phyloP scores from a whole-genome alignment of 1,284 basidiomycete genomes.

The Rhodotorula sp. region DNA sequence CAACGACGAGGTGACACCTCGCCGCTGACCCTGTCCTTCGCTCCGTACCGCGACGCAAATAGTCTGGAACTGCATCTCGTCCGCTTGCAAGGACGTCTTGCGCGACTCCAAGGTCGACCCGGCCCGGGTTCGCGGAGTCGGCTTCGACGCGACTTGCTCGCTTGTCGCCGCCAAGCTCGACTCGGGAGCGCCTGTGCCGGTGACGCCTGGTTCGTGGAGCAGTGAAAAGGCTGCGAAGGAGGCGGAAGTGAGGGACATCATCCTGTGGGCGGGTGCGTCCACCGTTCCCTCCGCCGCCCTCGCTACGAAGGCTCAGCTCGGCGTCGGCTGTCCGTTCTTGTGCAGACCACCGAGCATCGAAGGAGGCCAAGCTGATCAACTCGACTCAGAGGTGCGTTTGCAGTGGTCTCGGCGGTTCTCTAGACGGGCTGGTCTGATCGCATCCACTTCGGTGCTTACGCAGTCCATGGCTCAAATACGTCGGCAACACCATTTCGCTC shows the following conservation, averaged over 20 bases:
- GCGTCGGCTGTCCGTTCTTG: conserved; percentile 43
- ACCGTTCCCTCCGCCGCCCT: neutral
- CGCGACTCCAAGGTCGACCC: conserved; percentile 62
- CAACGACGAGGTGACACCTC: neutral
- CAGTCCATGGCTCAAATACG: conserved; percentile 79
- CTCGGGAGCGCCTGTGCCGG: conserved; percentile 70
- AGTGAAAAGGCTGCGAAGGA: conserved; percentile 38
- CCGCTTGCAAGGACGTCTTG: conserved; percentile 69
- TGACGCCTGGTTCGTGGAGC: conserved; percentile 72
- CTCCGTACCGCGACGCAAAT: neutral
- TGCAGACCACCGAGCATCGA: conserved; percentile 73
- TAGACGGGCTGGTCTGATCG: rapidly evolving
- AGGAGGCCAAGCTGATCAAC: conserved; percentile 89
- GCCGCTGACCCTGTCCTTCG: neutral
- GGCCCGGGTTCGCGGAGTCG: conserved; percentile 75
- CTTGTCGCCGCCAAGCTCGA: conserved; percentile 75
- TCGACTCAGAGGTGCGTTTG: conserved; percentile 52
- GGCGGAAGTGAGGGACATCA: conserved; percentile 71
- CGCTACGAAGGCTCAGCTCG: conserved; percentile 28
- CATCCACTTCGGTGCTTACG: conserved; percentile 41
- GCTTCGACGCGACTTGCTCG: conserved; percentile 97
- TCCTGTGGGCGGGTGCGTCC: conserved; percentile 65
- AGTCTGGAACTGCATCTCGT: conserved; percentile 76
- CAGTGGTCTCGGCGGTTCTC: neutral
- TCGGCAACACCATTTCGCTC: conserved; percentile 88